Evolutionary conservation across 441 rosid species (phyloP), one percentile per base, ranked within the genome.

Genomic region (Sinapis alba): DNA sequence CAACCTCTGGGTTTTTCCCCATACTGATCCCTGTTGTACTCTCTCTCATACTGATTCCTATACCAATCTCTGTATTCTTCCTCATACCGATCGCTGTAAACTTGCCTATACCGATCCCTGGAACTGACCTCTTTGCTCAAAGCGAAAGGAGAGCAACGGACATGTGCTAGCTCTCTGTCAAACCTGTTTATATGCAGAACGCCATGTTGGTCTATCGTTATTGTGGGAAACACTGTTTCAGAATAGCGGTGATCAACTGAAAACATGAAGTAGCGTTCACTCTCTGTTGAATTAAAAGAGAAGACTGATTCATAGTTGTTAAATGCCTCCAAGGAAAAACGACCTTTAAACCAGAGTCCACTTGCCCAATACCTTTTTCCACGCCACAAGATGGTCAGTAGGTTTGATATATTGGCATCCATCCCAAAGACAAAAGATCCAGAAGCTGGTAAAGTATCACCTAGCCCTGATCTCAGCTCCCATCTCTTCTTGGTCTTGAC

Each of bases 301-400:
- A 80, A 76, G 21, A 28, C 4, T 26, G 32, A 63, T 3, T 28
- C 26, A 0, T 30, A 1, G 1, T 15, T 0, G 51, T 36, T 56
- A 0, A 62, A 51, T 1, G 23, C 20, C 21, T 62, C 63, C 27
- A 62, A 68, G 21, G 58, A 51, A 34, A 72, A 76, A 0, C 9
- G 1, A 30, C 60, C 74, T 18, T 73, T 15, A 4, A 62, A 71
- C 81, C 78, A 73, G 13, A 67, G 81, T 2, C 78, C 78, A 51
- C 76, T 80, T 13, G 68, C 57, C 83, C 83, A 80, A 23, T 45
- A 73, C 34, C 75, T 18, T 57, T 71, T 13, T 51, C 79, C 77
- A 36, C 61, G 73, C 79, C 81, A 74, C 57, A 60, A 20, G 45
- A 74, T 65, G 43, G 69, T 57, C 24, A 78, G 66, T 10, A 53